Evolutionary conservation across 1,284 basidiomycete species (phyloP).

Genomic region (Trametes hirsuta): DNA sequence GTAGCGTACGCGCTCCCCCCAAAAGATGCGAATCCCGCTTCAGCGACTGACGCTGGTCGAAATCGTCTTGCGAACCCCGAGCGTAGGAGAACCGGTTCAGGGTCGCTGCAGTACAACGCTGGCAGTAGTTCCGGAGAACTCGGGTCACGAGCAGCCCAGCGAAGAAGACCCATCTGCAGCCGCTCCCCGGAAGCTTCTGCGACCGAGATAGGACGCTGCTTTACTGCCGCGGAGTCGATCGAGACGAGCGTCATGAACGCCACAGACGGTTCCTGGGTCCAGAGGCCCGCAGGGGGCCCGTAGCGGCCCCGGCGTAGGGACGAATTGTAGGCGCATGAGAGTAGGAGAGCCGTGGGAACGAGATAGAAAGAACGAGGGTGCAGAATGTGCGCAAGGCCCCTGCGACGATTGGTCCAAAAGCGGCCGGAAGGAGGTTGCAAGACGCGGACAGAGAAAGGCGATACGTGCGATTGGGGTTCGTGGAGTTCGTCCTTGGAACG

Average conservation of each 20-base stretch:
- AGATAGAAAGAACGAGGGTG: not conserved
- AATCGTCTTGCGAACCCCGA: no score
- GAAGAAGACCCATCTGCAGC: constrained; percentile 5
- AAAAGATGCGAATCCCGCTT: not conserved
- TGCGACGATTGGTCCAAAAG: no score
- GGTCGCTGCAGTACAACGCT: not conserved
- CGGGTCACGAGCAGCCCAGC: not conserved
- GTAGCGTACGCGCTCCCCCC: not conserved
- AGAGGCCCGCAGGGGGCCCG: no score
- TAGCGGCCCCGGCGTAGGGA: not conserved
- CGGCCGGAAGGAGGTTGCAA: no score
- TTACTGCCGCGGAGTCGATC: not conserved
- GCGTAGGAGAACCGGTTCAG: no score
- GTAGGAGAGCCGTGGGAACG: not conserved
- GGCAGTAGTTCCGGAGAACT: not conserved
- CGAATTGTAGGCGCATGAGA: constrained; percentile 4
- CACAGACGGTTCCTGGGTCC: not conserved
- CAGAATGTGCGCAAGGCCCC: not conserved
- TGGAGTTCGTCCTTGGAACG: no score
- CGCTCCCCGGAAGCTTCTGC: not conserved
- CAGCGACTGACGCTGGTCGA: no score
- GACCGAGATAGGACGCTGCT: not conserved
- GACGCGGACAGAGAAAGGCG: no score
- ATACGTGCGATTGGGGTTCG: no score
- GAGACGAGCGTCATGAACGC: constrained; percentile 1